A percentile compares a stretch with the other conserved stretches of the same genome.
Evolutionary conservation across 2,329 filamentous ascomycete genomes (phyloP).

Genomic region (Cercospora brassicicola): DNA sequence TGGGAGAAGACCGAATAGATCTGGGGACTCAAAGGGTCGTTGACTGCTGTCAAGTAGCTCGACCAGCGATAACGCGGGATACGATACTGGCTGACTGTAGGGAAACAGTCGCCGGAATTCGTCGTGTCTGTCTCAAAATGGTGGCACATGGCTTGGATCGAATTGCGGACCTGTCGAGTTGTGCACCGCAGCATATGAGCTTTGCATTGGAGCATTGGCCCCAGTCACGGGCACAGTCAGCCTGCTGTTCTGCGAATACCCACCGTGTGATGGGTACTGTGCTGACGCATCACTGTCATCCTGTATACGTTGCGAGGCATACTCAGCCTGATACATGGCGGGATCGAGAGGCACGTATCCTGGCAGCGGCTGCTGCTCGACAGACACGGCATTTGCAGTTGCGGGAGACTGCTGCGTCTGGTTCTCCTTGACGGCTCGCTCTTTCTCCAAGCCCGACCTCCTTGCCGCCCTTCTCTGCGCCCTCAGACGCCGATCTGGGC

Average conservation of each 20-base stretch:
- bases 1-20: no score
- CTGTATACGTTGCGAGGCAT: neutral
- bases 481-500: conserved; percentile 9
- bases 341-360: neutral
- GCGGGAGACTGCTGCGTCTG: neutral
- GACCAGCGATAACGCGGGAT: no score
- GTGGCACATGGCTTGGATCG: neutral
- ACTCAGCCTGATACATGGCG: neutral
- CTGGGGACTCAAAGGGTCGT: no score
- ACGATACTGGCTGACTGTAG: no score
- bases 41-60: no score
- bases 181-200: neutral
- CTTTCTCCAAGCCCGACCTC: conserved; percentile 12
- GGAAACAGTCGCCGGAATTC: no score
- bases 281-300: neutral
- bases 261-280: neutral
- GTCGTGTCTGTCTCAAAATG: neutral
- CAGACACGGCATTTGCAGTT: neutral
- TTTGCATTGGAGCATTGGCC: neutral
- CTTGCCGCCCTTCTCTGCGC: conserved; percentile 10
- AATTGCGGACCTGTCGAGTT: neutral
- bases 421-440: conserved; percentile 6
- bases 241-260: neutral
- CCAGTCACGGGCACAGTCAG: neutral
- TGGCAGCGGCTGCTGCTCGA: neutral